Evolutionary conservation across 2,329 filamentous ascomycete species (phyloP).

Genomic region (Trichophyton verrucosum): DNA sequence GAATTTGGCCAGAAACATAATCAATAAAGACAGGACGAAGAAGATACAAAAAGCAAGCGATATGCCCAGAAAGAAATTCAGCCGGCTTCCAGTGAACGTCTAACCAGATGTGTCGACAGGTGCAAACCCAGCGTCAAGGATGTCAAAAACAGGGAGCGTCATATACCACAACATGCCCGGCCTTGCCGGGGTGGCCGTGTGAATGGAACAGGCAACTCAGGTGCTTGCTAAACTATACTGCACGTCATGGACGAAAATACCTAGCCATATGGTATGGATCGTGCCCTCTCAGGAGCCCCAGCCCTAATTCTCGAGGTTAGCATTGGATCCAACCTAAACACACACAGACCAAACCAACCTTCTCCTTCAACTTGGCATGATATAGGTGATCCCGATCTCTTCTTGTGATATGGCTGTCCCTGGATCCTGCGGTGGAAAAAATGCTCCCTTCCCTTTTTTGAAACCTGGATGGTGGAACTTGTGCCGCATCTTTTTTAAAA

Average conservation of each 20-base stretch:
- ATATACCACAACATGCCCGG: background rate
- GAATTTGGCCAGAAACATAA: background rate
- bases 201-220: background rate
- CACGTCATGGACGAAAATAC: background rate
- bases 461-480: conserved; percentile 55
- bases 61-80: background rate
- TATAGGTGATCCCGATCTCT: conserved; percentile 47
- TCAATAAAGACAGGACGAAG: background rate
- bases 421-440: conserved; percentile 52
- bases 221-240: background rate
- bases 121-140: background rate
- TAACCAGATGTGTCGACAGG: background rate
- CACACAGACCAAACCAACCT: conserved; percentile 18
- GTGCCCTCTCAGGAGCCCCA: background rate
- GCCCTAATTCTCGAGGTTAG: background rate
- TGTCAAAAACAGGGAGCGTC: background rate
- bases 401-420: conserved; percentile 51
- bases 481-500: conserved; percentile 43
- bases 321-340: background rate
- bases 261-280: background rate
- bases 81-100: background rate
- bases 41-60: background rate
- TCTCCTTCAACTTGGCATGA: conserved; percentile 42
- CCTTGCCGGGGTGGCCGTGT: background rate
- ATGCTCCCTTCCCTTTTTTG: conserved; percentile 59